phyloP scores from a whole-genome alignment of 2,329 filamentous ascomycete genomes.

The Pyrenochaeta sp. region DNA sequence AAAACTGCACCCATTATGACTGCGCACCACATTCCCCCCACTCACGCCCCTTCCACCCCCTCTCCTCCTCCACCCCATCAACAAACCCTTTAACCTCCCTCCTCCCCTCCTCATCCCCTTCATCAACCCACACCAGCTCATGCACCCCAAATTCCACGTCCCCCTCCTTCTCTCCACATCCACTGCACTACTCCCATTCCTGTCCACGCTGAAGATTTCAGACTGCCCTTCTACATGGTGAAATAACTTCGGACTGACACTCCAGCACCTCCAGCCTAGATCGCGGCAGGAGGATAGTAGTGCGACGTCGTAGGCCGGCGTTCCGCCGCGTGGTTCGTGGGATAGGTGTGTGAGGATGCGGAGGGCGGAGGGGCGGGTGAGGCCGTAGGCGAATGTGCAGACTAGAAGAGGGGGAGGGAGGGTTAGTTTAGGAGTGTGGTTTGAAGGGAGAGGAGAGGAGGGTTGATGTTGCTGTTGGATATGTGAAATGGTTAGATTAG shows the following conservation, averaged over 20 bases:
- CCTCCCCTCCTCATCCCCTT: constrained; percentile 4
- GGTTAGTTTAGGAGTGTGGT: background rate
- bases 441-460: no score
- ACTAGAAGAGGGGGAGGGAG: background rate
- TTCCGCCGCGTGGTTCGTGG: constrained; percentile 27
- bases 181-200: constrained; percentile 2
- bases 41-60: constrained; percentile 18
- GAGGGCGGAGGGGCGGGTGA: constrained; percentile 44
- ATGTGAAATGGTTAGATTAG: no score
- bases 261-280: constrained; percentile 45
- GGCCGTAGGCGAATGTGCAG: constrained; percentile 52
- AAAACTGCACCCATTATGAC: constrained; percentile 8
- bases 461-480: no score
- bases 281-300: constrained; percentile 52
- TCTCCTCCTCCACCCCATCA: constrained; percentile 10
- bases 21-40: constrained; percentile 21
- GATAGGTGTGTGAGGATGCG: constrained; percentile 37
- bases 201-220: constrained; percentile 28
- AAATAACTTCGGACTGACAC: constrained; percentile 51
- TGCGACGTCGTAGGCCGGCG: constrained; percentile 48
- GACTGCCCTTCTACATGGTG: constrained; percentile 46
- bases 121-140: constrained; percentile 14
- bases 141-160: constrained; percentile 24
- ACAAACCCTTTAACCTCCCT: constrained; percentile 3
- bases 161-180: constrained; percentile 3